A percentile compares a stretch with the other conserved stretches of the same genome.
Conservation (phyloP, 208 protist genomes). For the Trichomonas vaginalis region DNA sequence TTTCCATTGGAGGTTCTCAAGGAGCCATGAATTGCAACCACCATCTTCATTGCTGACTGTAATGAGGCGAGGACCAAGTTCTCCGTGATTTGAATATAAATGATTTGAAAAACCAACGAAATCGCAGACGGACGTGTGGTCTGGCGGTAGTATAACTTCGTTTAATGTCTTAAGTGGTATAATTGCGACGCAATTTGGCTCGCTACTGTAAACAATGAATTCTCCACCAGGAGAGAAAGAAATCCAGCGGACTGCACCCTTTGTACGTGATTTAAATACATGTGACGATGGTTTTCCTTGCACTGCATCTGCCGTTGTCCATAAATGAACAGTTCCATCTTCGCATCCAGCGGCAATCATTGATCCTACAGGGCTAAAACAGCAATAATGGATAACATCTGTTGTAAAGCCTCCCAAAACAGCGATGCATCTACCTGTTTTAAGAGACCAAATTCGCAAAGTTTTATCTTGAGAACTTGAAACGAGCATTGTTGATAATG, state of each 20-base stretch:
- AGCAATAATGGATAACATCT: not conserved
- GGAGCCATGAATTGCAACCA: not conserved
- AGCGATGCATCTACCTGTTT: not conserved
- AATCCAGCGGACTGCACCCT: not conserved
- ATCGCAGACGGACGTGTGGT: not conserved
- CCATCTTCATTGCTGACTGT: conserved; percentile 1
- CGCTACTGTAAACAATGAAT: not conserved
- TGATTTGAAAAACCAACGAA: not conserved
- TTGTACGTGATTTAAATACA: not conserved
- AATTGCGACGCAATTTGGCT: not conserved
- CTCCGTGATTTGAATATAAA: not conserved
- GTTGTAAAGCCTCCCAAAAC: not conserved
- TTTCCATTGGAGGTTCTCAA: not conserved
- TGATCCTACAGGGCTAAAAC: not conserved
- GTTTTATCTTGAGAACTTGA: not conserved
- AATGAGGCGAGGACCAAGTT: not conserved
- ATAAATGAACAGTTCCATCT: not conserved
- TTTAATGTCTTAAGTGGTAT: not conserved
- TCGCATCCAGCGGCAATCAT: conserved; percentile 2
- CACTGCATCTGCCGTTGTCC: not conserved
- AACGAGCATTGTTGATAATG: not conserved
- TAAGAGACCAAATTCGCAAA: not conserved
- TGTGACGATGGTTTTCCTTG: not conserved
- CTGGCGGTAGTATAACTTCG: not conserved
- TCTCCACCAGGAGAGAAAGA: not conserved